Evolutionary conservation across 2,329 filamentous ascomycete species (phyloP), one percentile per base, ranked within the genome.

Genomic region (Colletotrichum gloeosporioides): DNA sequence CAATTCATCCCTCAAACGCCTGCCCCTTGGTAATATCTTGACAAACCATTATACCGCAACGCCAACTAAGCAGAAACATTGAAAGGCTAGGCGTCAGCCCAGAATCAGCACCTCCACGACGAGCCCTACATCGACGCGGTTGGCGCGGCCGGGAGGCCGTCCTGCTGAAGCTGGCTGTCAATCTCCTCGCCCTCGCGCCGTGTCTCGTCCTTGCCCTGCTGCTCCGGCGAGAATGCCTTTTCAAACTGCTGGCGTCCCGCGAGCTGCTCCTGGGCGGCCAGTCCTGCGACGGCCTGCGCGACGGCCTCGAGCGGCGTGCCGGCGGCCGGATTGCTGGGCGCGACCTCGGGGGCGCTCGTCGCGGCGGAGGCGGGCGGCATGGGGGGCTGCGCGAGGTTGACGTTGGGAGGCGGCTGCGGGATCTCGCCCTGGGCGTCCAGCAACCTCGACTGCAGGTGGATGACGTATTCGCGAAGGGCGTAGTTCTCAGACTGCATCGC

Each of bases 401-500:
- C 90, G 79, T 95, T 95, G 2, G 94, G 89, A 1, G 96, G 96
- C 12, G 96, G 93, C 77, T 94, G 94, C 1, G 97, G 97, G 71
- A 95, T 93, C 79, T 98, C 96, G 82, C 94, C 94, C 80, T 95
- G 93, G 4, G 93, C 91, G 79, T 98, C 96, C 77, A 98, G 89
- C 44, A 99, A 90, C 55, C 95, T 93, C 7, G 94, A 94, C 84
- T 99, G 97, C 18, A 99, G 90, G 80, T 94, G 94, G 82, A 98
- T 94, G 79, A 98, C 94, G 86, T 99, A 99, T 84, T 98, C 96
- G 79, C 96, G 93, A 57, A 99, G 89, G 77, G 95, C 92, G 83
- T 96, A 97, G 86, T 98, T 98, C 84, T 99, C 96, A 32, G 92
- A 89, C 82, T 98, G 95, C 31, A 98, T 87, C n/a, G 90, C 87